A percentile compares a stretch with the other conserved stretches of the same genome.
These are phyloP conservation scores for Fusarium subtropicale DNA, from an alignment of 2,329 filamentous ascomycete genomes.

Conservation along the genomic window DNA sequence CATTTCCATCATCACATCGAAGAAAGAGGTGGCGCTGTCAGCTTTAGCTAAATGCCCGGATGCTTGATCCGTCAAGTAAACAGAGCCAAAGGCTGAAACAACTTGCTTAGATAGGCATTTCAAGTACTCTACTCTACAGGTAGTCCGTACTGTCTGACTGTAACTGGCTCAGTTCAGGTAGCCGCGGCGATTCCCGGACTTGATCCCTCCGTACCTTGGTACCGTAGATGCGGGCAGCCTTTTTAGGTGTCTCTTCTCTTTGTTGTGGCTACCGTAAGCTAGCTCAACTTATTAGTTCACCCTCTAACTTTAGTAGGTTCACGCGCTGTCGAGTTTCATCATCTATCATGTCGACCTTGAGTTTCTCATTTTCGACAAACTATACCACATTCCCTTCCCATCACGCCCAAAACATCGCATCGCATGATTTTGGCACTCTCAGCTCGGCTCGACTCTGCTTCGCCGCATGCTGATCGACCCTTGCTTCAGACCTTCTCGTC, in stretches of 20 bases:
- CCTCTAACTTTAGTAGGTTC: constrained; percentile 6
- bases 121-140: constrained; percentile 3
- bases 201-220: constrained; percentile 7
- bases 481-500: constrained; percentile 9
- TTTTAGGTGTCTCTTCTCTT: constrained; percentile 18
- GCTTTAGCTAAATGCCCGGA: not conserved
- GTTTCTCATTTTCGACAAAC: constrained; percentile 26
- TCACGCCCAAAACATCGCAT: constrained; percentile 3
- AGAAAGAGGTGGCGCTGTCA: not conserved
- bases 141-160: not conserved
- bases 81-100: constrained; percentile 21
- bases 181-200: constrained; percentile 33
- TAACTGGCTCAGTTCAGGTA: not conserved
- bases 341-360: constrained; percentile 31
- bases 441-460: constrained; percentile 16
- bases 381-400: constrained; percentile 4
- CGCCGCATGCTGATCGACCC: constrained; percentile 7
- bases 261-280: not conserved
- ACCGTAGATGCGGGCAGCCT: constrained; percentile 25
- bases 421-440: constrained; percentile 8
- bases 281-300: not conserved
- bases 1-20: not conserved
- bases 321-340: constrained; percentile 26
- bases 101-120: not conserved
- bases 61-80: not conserved